Evolutionary conservation across 352 stramenopile species (phyloP).

Genomic region (Pythium dissotocum): DNA sequence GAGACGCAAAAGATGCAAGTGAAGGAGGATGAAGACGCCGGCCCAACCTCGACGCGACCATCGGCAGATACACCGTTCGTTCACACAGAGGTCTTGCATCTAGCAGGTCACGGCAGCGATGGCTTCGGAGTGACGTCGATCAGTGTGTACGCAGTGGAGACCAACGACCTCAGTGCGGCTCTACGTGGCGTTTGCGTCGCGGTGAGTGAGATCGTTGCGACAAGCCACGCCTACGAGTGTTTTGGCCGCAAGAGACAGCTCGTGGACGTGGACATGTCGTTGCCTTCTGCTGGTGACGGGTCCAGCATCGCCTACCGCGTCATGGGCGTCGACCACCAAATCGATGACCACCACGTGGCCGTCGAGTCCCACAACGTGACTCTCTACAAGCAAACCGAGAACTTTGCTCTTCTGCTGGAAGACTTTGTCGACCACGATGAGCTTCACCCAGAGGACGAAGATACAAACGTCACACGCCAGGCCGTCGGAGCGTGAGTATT

Average conservation of each 20-base stretch:
- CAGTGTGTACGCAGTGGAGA: constrained; percentile 38
- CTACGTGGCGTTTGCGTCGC: constrained; percentile 27
- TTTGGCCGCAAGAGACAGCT: constrained; percentile 19
- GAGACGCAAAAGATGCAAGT: neutral
- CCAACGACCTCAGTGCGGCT: constrained; percentile 22
- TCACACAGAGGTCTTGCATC: neutral
- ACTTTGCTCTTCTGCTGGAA: too few species aligned
- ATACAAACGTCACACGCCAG: too few species aligned
- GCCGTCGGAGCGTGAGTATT: too few species aligned
- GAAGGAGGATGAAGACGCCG: too few species aligned
- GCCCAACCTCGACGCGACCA: neutral
- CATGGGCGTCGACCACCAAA: constrained; percentile 9
- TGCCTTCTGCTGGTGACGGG: neutral
- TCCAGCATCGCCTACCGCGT: constrained; percentile 33
- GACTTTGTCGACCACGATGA: too few species aligned
- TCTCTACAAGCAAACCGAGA: too few species aligned
- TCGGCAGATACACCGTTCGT: constrained; percentile 1
- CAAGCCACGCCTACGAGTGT: constrained; percentile 32
- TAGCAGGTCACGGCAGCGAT: constrained; percentile 3
- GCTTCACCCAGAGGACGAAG: too few species aligned
- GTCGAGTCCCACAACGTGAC: too few species aligned
- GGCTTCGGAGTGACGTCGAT: constrained; percentile 33
- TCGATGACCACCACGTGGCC: too few species aligned
- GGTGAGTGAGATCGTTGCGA: constrained; percentile 26
- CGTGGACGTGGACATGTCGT: constrained; percentile 9